phyloP scores from a whole-genome alignment of 2,329 filamentous ascomycete genomes.

The Hypoxylon sp. region DNA sequence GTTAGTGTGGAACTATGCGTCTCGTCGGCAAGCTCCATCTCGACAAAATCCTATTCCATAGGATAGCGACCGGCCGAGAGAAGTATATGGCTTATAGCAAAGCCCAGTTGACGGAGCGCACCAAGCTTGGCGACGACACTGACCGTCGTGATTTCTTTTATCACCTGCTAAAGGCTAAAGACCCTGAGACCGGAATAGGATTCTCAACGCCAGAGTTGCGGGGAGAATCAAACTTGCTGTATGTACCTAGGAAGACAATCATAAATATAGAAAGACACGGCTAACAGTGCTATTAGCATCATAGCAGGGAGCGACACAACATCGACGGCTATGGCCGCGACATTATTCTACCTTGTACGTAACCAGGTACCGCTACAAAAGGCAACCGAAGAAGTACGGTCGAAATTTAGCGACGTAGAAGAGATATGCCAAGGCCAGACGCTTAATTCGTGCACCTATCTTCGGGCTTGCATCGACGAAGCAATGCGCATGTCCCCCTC shows the following conservation, averaged over 20 bases:
- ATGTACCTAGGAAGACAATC: conserved; percentile 47
- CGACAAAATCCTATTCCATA: conserved; percentile 77
- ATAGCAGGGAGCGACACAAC: conserved; percentile 81
- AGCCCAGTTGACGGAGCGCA: conserved; percentile 75
- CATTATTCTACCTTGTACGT: conserved; percentile 74
- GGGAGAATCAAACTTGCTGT: conserved; percentile 78
- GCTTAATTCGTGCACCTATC: conserved; percentile 69
- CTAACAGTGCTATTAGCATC: conserved; percentile 61
- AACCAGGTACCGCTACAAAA: conserved; percentile 63
- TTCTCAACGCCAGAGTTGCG: conserved; percentile 77
- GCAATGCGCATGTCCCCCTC: conserved; percentile 75
- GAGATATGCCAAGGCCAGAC: conserved; percentile 68
- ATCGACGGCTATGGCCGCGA: conserved; percentile 75
- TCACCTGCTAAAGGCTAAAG: conserved; percentile 78
- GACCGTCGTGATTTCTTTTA: conserved; percentile 83
- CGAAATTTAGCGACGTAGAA: conserved; percentile 65
- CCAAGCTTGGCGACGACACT: conserved; percentile 74
- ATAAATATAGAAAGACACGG: not conserved
- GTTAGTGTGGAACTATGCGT: conserved; percentile 79
- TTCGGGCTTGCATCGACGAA: conserved; percentile 75
- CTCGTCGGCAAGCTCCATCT: conserved; percentile 75
- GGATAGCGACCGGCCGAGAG: conserved; percentile 75
- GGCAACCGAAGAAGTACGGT: conserved; percentile 67
- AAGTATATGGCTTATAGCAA: conserved; percentile 81
- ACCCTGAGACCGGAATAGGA: conserved; percentile 78